Evolutionary conservation across 805 yeast genomes (phyloP), one percentile per base, ranked within the genome.

Genomic region (Tanozyma kutaoensis): DNA sequence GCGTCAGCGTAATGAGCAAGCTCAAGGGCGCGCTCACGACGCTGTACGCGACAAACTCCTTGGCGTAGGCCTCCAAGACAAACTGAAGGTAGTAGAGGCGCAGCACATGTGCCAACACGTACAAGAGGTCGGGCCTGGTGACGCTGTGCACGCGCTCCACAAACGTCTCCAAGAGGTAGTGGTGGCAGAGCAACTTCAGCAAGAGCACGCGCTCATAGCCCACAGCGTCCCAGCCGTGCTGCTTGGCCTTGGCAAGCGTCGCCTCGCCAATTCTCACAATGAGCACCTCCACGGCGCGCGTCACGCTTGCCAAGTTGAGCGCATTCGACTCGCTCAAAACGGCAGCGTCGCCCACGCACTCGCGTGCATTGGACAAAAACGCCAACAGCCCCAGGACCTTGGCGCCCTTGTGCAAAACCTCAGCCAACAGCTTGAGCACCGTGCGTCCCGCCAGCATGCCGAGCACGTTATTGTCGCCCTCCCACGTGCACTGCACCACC

Each of bases 111-210:
- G 32, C 30, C 46, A 59, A 55, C 15, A 33, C 45, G 12, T 35
- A 36, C 32, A 31, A 29, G 22, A 45, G 46, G 25, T 46, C 43
- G 37, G 61, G 38, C 29, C 37, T 28, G 6, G 33, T 30, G 20
- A 44, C 42, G 27, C 47, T 41, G 20, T 45, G 45, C 18, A 39
- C 22, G 4, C 43, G 28, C 20, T 49, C 52, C 25, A 50, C 38
- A 38, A 52, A 60, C 4, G 55, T 44, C 23, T 40, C 42, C 35
- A 70, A 48, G 42, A 65, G 56, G 45, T 58, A 69, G 39, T 64
- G 58, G 35, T 58, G 58, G n/a, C 68, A 62, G 48, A 63, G 59
- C 32, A 70, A 51, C 43, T 69, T 69, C 15, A 74, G 64, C 28
- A 69, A 40, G 5, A 44, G 33, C 8, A 66, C 61, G 38, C 65